Evolutionary conservation across 2,329 filamentous ascomycete genomes (phyloP), one percentile per base, ranked within the genome.

Genomic region (Fonsecaea pedrosoi): DNA sequence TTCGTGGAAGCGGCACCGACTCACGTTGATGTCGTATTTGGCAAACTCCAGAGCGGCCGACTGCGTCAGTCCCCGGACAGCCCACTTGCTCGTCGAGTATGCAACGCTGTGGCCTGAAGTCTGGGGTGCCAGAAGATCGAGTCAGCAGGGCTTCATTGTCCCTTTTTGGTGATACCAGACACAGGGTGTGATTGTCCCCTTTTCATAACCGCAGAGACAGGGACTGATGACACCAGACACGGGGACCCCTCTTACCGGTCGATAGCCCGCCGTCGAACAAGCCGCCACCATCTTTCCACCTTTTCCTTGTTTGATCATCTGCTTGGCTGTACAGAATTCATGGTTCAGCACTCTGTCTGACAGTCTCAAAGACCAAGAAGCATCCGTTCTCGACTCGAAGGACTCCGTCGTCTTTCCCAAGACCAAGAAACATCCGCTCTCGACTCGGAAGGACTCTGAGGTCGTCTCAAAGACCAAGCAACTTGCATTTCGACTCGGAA

Each of bases 31-130:
- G 62, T 85, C 80, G 73, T 90, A 82, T 48, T 78, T 75, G 0
- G 87, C 88, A 75, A 89, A 80, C 68, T 89, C 87, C 81, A 88
- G 85, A 0, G 88, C 88, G 68, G 88, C 88, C 0, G 83, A 84
- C 75, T 90, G 87, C 0, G 85, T 88, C 61, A 91, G 78, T 0
- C 87, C 87, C 4, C 88, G 82, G 1, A 90, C 87, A 0, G 88
- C 89, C 78, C 83, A 90, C 73, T 91, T 91, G 18, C 83, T 83
- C 3, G 87, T 84, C 13, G 81, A 84, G 78, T 91, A 91, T 2
- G 62, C 55, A 3, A n/a, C 45, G 12, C 45, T 50, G 45, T 50
- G 45, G 9, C 45, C 25, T 25, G 45, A 18, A 18, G 45, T 25
- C 45, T 50, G 10, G 25, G 45, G 4, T 8, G 18, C 18, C 18